phyloP scores from a whole-genome alignment of 2,329 filamentous ascomycete species.

The Fusarium subtropicale region DNA sequence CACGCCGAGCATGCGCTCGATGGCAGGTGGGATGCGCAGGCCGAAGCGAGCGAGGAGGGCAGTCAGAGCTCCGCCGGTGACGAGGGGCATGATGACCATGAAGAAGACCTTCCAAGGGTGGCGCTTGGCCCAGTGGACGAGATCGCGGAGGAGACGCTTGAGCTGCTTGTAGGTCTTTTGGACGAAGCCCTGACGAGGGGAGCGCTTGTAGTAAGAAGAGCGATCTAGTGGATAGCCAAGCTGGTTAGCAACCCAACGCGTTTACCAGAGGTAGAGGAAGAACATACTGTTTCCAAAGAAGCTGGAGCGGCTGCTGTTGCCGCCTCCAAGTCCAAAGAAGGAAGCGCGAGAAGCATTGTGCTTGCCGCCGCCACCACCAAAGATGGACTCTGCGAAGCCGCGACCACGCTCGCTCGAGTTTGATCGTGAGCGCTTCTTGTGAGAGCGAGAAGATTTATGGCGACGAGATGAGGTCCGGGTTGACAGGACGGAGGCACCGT shows the following conservation, averaged over 20 bases:
- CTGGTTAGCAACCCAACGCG: conserved; percentile 5
- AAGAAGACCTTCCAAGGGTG: conserved; percentile 90
- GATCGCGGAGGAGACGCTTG: conserved; percentile 81
- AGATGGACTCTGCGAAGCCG: conserved; percentile 51
- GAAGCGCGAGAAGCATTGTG: conserved; percentile 58
- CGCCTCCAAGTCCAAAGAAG: conserved; percentile 59
- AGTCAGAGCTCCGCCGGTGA: conserved; percentile 84
- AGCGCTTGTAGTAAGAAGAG: conserved; percentile 80
- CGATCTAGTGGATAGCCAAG: conserved; percentile 53
- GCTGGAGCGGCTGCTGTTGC: conserved; percentile 57
- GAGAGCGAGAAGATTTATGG: conserved; percentile 48
- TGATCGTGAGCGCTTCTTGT: conserved; percentile 54
- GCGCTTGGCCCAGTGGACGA: conserved; percentile 82
- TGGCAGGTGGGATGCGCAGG: conserved; percentile 74
- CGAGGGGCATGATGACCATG: conserved; percentile 86
- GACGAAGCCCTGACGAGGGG: conserved; percentile 83
- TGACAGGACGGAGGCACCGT: conserved; percentile 50
- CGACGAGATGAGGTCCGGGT: conserved; percentile 45
- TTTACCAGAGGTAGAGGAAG: not conserved
- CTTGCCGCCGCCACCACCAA: conserved; percentile 51
- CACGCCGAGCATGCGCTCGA: conserved; percentile 69
- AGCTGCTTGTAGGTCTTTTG: conserved; percentile 79
- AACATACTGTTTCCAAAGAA: conserved; percentile 60
- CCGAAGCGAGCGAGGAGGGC: conserved; percentile 84
- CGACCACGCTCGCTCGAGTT: conserved; percentile 50